Percentiles rank a stretch among this genome's conserved stretches.
phyloP scores from a whole-genome alignment of 2,329 filamentous ascomycete genomes.

The Xylaria sp. region DNA sequence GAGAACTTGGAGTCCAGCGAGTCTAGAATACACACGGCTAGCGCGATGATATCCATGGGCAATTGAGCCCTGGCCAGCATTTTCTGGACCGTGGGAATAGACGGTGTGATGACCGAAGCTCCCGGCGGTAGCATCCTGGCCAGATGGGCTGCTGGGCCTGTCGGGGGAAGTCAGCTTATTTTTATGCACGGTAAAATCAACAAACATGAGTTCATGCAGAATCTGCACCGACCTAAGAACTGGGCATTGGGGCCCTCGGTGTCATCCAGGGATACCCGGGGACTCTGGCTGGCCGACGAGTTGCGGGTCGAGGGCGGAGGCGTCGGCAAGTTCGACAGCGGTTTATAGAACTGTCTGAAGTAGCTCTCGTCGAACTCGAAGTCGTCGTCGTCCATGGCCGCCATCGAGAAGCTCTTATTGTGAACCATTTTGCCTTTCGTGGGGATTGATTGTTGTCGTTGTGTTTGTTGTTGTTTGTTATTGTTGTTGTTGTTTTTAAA shows the following conservation, averaged over 20 bases:
- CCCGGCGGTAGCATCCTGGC: slow-evolving; percentile 61
- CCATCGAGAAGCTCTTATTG: slow-evolving; percentile 31
- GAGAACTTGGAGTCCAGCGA: slow-evolving; percentile 59
- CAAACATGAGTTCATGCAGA: slow-evolving; percentile 1
- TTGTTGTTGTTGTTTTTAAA: background rate
- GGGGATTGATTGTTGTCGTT: background rate
- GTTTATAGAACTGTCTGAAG: slow-evolving; percentile 57
- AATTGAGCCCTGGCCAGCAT: slow-evolving; percentile 54
- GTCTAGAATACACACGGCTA: slow-evolving; percentile 63
- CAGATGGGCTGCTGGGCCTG: slow-evolving; percentile 61
- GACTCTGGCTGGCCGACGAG: slow-evolving; percentile 42
- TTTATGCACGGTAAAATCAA: slow-evolving; percentile 9
- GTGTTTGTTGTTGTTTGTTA: background rate
- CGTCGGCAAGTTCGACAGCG: slow-evolving; percentile 62
- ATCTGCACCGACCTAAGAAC: slow-evolving; percentile 36
- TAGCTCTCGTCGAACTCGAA: slow-evolving; percentile 48
- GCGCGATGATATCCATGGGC: slow-evolving; percentile 56
- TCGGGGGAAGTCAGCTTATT: slow-evolving; percentile 9
- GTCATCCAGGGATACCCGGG: slow-evolving; percentile 39
- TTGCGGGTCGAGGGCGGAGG: slow-evolving; percentile 53
- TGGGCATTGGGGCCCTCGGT: slow-evolving; percentile 40
- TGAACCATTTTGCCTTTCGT: slow-evolving; percentile 28
- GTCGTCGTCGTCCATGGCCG: slow-evolving; percentile 37
- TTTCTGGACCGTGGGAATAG: slow-evolving; percentile 53
- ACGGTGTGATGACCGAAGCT: slow-evolving; percentile 55